Conservation (phyloP, 305 asterid genomes). For the Withania somnifera region DNA sequence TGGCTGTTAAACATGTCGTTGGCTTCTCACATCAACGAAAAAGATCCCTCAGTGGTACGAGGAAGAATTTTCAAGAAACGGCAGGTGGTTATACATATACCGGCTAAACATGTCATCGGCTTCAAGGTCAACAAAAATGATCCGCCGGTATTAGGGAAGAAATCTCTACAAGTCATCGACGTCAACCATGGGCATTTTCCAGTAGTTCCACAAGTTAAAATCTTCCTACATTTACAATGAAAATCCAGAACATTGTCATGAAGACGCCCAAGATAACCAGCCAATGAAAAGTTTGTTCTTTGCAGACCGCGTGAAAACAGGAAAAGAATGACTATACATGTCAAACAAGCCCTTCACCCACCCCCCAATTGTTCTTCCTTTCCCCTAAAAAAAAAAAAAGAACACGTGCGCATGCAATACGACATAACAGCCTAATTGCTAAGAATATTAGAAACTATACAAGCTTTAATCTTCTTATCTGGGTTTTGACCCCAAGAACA, state of each 20-base stretch:
- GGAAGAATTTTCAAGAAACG: conserved; percentile 5
- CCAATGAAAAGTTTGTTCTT: neutral
- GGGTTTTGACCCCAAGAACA: neutral
- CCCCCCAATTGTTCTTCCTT: neutral
- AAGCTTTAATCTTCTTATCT: neutral
- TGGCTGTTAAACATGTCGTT: neutral
- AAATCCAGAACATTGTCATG: neutral
- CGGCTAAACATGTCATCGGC: neutral
- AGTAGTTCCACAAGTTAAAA: conserved; percentile 82
- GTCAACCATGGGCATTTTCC: conserved; percentile 69
- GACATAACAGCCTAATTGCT: neutral
- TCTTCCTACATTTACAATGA: conserved; percentile 49
- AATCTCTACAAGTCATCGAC: conserved; percentile 37
- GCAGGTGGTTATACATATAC: conserved; percentile 21
- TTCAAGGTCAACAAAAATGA: neutral
- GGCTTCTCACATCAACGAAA: neutral
- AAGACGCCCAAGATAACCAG: neutral
- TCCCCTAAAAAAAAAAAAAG: neutral
- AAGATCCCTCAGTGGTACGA: neutral
- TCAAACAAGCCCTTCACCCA: neutral
- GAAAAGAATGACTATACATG: neutral
- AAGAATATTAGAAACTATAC: neutral
- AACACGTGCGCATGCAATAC: neutral
- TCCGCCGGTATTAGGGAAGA: neutral
- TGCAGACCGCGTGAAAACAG: neutral